Evolutionary conservation across 2,329 filamentous ascomycete genomes (phyloP).

Genomic region (Xylaria polymorpha): DNA sequence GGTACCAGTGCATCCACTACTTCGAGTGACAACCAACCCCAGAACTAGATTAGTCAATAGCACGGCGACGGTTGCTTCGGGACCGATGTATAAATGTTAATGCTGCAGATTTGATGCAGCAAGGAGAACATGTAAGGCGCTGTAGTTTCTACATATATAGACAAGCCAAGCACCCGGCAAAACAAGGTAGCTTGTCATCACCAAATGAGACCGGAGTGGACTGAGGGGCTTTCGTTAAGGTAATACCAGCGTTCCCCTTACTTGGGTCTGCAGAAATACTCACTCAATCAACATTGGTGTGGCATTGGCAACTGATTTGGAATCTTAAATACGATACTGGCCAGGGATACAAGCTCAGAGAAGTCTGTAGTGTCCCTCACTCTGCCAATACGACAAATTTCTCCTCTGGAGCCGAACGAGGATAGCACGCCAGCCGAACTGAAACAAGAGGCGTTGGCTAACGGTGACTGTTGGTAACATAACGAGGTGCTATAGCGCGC

Average conservation of each 20-base stretch:
- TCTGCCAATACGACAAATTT: slow-evolving; percentile 9
- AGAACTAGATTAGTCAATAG: neutral
- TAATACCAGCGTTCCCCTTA: slow-evolving; percentile 38
- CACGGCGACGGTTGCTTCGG: slow-evolving; percentile 2
- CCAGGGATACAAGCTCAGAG: slow-evolving; percentile 8
- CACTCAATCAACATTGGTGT: slow-evolving; percentile 19
- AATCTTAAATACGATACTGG: neutral
- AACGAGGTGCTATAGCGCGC: slow-evolving; percentile 11
- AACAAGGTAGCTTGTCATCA: slow-evolving; percentile 28
- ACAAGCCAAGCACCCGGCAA: slow-evolving; percentile 15
- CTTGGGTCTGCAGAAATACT: slow-evolving; percentile 24
- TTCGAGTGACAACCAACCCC: slow-evolving; percentile 9
- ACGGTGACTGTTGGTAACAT: slow-evolving; percentile 1
- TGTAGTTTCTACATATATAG: slow-evolving; percentile 27
- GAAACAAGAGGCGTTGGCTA: slow-evolving; percentile 22
- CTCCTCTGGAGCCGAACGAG: slow-evolving; percentile 9
- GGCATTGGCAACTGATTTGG: slow-evolving; percentile 20
- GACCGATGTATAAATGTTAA: slow-evolving; percentile 29
- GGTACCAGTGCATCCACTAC: slow-evolving; percentile 21
- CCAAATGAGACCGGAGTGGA: slow-evolving; percentile 27
- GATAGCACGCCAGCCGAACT: slow-evolving; percentile 10
- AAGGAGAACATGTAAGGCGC: slow-evolving; percentile 13
- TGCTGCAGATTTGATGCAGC: slow-evolving; percentile 13
- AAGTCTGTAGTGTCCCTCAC: neutral
- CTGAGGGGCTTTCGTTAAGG: slow-evolving; percentile 34